Evolutionary conservation across 148 eudicot species (phyloP).

Genomic region (Cornus florida): DNA sequence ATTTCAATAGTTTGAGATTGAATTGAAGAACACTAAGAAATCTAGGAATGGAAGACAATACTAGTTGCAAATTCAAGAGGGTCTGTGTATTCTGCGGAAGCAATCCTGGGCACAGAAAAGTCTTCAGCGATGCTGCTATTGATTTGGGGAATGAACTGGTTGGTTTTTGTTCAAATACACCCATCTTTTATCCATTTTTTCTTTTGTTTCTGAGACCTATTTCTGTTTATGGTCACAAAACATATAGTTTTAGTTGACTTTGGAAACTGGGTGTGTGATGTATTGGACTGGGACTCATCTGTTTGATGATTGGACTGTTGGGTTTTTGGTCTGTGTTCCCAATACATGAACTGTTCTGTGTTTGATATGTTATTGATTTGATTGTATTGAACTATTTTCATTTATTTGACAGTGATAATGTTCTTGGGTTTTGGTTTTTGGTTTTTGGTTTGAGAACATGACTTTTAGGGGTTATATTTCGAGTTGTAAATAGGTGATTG

Average conservation of each 20-base stretch:
- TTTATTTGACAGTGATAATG: not conserved
- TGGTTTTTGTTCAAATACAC: constrained; percentile 16
- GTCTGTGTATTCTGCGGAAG: constrained; percentile 97
- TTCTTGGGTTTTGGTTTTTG: not conserved
- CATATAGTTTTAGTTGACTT: not conserved
- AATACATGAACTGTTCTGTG: not conserved
- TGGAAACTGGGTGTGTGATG: not conserved
- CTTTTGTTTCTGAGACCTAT: not conserved
- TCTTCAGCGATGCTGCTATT: constrained; percentile 88
- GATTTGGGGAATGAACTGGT: constrained; percentile 89
- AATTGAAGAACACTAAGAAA: not conserved
- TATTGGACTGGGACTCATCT: not conserved
- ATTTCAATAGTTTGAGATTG: constrained; percentile 5
- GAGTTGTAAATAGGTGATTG: not conserved
- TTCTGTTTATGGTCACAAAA: not conserved
- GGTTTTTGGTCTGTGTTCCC: not conserved
- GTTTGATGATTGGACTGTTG: not conserved
- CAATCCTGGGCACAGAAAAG: constrained; percentile 68
- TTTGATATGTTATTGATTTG: not conserved
- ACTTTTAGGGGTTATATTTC: no score
- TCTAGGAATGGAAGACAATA: constrained; percentile 38
- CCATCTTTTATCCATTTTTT: not conserved
- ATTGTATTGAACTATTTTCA: constrained; percentile 10
- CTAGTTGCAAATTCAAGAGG: constrained; percentile 57
- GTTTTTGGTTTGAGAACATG: no score